Base-by-base conservation (phyloP, 2,329 filamentous ascomycete genomes). In the Alternaria hordeiaustralica region DNA sequence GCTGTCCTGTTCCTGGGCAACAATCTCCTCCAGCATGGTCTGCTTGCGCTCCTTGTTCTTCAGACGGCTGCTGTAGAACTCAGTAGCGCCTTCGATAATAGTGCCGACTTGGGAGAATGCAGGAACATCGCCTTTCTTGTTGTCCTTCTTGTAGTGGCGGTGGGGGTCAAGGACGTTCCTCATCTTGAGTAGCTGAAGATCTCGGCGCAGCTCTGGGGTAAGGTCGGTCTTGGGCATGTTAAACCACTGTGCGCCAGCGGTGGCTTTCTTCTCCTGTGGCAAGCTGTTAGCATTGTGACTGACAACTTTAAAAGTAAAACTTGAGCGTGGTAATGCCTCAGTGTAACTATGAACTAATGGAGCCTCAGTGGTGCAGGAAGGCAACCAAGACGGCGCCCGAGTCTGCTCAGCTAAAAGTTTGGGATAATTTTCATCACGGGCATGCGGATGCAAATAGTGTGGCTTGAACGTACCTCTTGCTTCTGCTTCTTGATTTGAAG, bases 71-170 rank as follows among this genome's bases (percentile, higher is more conserved):
- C 87, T 94, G 83, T 90, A 93, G 82, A 90, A 97, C 75, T 98
- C 95, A 1, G 93, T 94, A 2, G 94, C 90, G 1, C 94, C 94
- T 74, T 96, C 91, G 60, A 97, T 87, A 63, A 99, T 88, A 6
- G 92, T 95, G 61, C 95, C 96, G 26, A 97, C 88, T 73, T 97
- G 93, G 20, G 92, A 96, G 77, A 92, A 98, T 65, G 93, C 89
- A 1, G 96, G 96, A 1, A 91, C 82, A 64, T 88, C 84, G 62
- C 87, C 85, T 76, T 91, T 94, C 59, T 88, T 86, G 55, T 83
- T 87, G 55, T 95, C 90, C 80, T 97, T 98, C 79, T 95, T 96
- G 85, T 97, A 97, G 75, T 95, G 92, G 54, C 92, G 87, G 78
- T 98, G 95, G 1, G 94, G 90, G 70, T 98, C 95, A 21, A 98